Evolutionary conservation across 495 filamentous ascomycete species (phyloP), one percentile per base, ranked within the genome.

Genomic region (Hypoxylon intermedium): DNA sequence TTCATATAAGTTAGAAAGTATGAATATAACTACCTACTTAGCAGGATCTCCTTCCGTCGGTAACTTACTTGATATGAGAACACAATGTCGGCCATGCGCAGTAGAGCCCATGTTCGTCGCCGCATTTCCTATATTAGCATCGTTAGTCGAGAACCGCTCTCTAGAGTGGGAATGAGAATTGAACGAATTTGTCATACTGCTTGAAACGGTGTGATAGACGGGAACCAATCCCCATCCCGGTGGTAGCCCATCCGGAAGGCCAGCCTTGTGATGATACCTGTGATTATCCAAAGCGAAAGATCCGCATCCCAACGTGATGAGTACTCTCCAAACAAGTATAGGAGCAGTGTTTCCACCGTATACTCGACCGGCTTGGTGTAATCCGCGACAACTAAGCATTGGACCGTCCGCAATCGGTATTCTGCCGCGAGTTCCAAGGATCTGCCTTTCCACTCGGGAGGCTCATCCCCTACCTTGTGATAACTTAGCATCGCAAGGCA

Each of bases 161-260:
- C 9, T 16, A 3, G 16, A 16, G 28, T 46, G 19, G 13, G 5
- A 2, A 9, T 6, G 34, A 5, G 13, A 42, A 24, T 13, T 55
- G 9, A 11, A 20, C 13, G 12, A 30, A 53, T 38, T 19, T 28
- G 19, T 64, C 78, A 46, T 72, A 81, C 78, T 18, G 87, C 93
- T 70, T 95, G 87, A 65, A 93, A 96, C 4, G 92, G 89, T 3
- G 86, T 85, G 58, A 99, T 87, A 45, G 85, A 86, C 9, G 90
- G 82, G 67, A 91, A 97, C 73, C 87, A 86, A 66, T 88, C 89
- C 11, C 90, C 85, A 70, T 99, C 94, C 51, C 95, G 85, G 67
- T 99, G 94, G 57, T 97, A 95, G 41, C 94, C 94, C 91, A 96
- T 96, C 20, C 91, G 83, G 82, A 97, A 92, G 7, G 93, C 91